Evolutionary conservation across 305 asterid species (phyloP).

Genomic region (Fraxinus platypoda): DNA sequence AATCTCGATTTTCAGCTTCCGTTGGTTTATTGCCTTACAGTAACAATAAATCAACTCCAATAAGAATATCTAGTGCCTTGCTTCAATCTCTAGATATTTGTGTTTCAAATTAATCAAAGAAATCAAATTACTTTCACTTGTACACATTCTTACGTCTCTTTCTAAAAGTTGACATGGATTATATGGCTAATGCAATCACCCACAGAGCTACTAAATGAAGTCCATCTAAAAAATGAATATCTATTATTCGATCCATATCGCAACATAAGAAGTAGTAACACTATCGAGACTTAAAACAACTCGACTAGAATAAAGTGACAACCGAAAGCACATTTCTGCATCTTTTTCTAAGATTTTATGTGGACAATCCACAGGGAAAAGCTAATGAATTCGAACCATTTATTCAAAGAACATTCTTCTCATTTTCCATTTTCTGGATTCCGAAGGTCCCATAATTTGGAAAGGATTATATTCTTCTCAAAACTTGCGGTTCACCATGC

Average conservation of each 20-base stretch:
- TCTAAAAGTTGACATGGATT: too few relatives aligned
- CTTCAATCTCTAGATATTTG: too few relatives aligned
- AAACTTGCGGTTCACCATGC: background rate
- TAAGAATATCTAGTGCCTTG: too few relatives aligned
- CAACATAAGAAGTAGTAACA: too few relatives aligned
- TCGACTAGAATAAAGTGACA: background rate
- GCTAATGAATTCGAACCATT: background rate
- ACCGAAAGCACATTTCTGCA: background rate
- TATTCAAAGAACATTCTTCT: background rate
- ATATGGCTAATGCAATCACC: background rate
- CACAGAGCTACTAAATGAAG: background rate
- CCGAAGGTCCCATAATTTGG: background rate
- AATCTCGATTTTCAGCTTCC: too few relatives aligned
- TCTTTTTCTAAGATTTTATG: background rate
- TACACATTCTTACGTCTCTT: too few relatives aligned
- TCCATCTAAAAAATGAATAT: background rate
- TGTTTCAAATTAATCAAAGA: too few relatives aligned
- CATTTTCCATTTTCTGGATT: background rate
- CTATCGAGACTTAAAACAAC: too few relatives aligned
- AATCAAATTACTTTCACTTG: too few relatives aligned
- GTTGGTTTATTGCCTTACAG: too few relatives aligned
- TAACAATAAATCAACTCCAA: too few relatives aligned
- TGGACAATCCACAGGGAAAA: background rate
- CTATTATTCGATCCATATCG: background rate
- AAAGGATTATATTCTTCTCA: background rate